Conservation (phyloP, 805 yeast genomes). For the Wickerhamiella australiensis region DNA sequence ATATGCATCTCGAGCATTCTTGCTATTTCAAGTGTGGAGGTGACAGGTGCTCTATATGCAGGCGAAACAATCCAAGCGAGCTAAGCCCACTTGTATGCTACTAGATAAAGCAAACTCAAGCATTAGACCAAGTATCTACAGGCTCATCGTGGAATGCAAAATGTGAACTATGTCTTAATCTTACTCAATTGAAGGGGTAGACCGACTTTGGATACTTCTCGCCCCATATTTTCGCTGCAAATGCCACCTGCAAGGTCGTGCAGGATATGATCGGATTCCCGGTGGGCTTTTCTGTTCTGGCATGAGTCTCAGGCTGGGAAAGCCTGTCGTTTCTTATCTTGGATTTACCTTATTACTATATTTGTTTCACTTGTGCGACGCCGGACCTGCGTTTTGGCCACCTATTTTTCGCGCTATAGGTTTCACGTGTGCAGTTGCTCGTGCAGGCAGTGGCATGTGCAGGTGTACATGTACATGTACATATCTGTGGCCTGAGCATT, state of each 20-base stretch:
- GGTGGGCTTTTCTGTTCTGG: not conserved
- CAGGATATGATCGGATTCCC: not conserved
- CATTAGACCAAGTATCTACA: too few relatives aligned
- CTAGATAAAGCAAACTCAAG: too few relatives aligned
- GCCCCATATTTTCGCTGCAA: not conserved
- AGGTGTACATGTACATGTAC: too few relatives aligned
- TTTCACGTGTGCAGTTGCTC: not conserved
- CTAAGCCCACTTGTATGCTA: not conserved
- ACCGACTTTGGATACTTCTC: not conserved
- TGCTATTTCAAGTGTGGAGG: not conserved
- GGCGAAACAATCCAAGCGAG: not conserved
- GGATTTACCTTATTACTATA: not conserved
- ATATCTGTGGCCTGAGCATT: not conserved
- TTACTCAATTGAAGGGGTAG: not conserved
- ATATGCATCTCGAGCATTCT: not conserved
- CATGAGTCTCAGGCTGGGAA: not conserved
- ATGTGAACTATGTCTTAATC: not conserved
- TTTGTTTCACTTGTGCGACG: not conserved
- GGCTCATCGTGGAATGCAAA: too few relatives aligned
- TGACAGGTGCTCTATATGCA: not conserved
- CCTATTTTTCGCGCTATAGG: not conserved
- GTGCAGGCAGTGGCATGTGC: slow-evolving; percentile 1
- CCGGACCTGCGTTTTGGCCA: not conserved
- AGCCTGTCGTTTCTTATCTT: not conserved
- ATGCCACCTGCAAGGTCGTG: not conserved